A percentile compares a stretch with the other conserved stretches of the same genome.
phyloP scores from a whole-genome alignment of 257 asterid species.

The Penstemon newberryi region DNA sequence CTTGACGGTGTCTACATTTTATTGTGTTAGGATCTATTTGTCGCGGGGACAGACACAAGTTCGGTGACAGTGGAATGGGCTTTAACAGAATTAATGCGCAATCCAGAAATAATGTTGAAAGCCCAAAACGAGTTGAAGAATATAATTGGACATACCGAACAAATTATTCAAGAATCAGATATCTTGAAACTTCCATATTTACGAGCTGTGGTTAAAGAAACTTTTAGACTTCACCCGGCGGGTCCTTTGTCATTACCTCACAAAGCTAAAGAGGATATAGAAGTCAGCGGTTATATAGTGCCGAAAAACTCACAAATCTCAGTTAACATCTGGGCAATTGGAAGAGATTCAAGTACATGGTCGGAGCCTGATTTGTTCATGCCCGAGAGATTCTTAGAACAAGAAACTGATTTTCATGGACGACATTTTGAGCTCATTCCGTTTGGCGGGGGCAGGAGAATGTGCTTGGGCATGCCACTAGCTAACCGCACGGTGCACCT shows the following conservation, averaged over 20 bases:
- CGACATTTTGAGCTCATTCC: slow-evolving; percentile 30
- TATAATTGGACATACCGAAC: slow-evolving; percentile 13
- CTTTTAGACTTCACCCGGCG: slow-evolving; percentile 30
- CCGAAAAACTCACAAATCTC: slow-evolving; percentile 18
- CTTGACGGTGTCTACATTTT: background rate
- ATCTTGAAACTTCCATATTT: slow-evolving; percentile 31
- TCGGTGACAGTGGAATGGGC: slow-evolving; percentile 38
- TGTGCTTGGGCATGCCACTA: slow-evolving; percentile 32
- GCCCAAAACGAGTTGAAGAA: slow-evolving; percentile 20
- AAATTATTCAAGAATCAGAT: slow-evolving; percentile 31
- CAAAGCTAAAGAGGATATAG: slow-evolving; percentile 7
- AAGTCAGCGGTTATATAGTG: slow-evolving; percentile 23
- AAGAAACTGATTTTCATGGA: slow-evolving; percentile 14
- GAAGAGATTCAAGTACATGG: slow-evolving; percentile 32
- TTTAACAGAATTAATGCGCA: slow-evolving; percentile 34
- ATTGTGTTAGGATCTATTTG: slow-evolving; percentile 26
- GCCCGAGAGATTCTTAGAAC: slow-evolving; percentile 35
- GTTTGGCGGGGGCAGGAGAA: slow-evolving; percentile 30
- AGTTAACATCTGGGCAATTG: slow-evolving; percentile 31
- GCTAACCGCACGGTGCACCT: slow-evolving; percentile 34
- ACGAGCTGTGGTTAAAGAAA: slow-evolving; percentile 32
- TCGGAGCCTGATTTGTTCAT: slow-evolving; percentile 9
- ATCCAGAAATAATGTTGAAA: slow-evolving; percentile 20
- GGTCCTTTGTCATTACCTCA: slow-evolving; percentile 18
- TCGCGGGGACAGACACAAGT: slow-evolving; percentile 27